Evolutionary conservation across 208 protist species (phyloP).

Genomic region (Trypanosoma melophagium): DNA sequence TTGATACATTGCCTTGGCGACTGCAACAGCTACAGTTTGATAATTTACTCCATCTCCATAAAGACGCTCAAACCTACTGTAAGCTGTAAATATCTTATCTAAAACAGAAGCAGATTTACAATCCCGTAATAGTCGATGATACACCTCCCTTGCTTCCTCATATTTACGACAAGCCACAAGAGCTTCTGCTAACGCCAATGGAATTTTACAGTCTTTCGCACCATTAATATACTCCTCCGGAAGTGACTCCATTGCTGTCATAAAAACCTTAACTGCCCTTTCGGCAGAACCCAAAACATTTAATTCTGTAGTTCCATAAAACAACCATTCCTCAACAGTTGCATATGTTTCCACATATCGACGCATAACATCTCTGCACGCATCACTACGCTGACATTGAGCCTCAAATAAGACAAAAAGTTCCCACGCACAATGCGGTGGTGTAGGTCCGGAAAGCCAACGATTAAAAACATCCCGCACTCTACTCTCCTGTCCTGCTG

Average conservation of each 20-base stretch:
- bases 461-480: constrained; percentile 94
- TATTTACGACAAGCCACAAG: constrained; percentile 29
- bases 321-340: constrained; percentile 80
- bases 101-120: constrained; percentile 32
- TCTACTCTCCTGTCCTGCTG: constrained; percentile 87
- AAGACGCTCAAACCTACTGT: constrained; percentile 66
- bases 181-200: constrained; percentile 64
- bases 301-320: constrained; percentile 87
- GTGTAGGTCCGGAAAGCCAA: constrained; percentile 94
- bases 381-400: constrained; percentile 37
- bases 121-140: constrained; percentile 47
- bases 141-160: constrained; percentile 51
- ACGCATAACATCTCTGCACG: constrained; percentile 56
- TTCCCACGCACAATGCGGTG: constrained; percentile 86
- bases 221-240: constrained; percentile 43
- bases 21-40: constrained; percentile 30
- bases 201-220: constrained; percentile 55
- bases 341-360: constrained; percentile 71
- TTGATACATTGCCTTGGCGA: constrained; percentile 63
- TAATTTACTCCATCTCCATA: constrained; percentile 42
- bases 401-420: constrained; percentile 94
- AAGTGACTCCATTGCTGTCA: constrained; percentile 71
- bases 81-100: constrained; percentile 62
- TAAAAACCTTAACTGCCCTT: constrained; percentile 60
- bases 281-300: constrained; percentile 50